A percentile compares a stretch with the other conserved stretches of the same genome.
Conservation (phyloP, 2,329 filamentous ascomycete species). For the Colletotrichum sp. region DNA sequence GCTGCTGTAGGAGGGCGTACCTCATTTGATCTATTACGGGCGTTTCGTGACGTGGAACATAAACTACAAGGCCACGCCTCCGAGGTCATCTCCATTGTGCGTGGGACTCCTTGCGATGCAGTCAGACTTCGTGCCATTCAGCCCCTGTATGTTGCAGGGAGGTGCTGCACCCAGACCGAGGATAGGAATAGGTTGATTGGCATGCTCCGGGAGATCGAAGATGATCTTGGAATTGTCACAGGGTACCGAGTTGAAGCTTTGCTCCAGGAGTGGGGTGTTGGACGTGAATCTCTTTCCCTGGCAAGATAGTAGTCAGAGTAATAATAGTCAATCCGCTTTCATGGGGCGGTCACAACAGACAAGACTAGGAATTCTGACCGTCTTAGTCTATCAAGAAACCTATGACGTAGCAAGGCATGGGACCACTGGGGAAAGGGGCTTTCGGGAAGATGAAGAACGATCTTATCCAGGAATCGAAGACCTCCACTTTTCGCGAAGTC, state of each 20-base stretch:
- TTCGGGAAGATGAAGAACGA: neutral
- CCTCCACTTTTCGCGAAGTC: neutral
- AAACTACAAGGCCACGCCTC: neutral
- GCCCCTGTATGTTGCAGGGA: neutral
- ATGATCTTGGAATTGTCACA: neutral
- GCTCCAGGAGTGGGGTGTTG: neutral
- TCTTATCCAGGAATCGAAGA: fast-evolving
- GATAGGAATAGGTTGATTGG: neutral
- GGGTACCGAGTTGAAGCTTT: neutral
- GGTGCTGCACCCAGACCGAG: neutral
- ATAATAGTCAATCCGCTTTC: neutral
- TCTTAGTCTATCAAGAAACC: neutral
- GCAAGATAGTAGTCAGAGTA: neutral
- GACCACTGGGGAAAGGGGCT: neutral
- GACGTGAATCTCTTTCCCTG: neutral
- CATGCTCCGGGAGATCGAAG: neutral
- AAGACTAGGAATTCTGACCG: neutral
- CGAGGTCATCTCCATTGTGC: neutral
- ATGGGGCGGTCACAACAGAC: neutral
- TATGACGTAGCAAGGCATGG: neutral
- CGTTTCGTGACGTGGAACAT: neutral
- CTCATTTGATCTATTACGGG: neutral
- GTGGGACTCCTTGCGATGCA: neutral
- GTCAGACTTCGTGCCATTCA: neutral
- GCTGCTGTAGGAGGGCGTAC: neutral